These are phyloP conservation scores for Musa schizocarpa DNA, from an alignment of 176 grass and related monocot species.

Conservation along the genomic window DNA sequence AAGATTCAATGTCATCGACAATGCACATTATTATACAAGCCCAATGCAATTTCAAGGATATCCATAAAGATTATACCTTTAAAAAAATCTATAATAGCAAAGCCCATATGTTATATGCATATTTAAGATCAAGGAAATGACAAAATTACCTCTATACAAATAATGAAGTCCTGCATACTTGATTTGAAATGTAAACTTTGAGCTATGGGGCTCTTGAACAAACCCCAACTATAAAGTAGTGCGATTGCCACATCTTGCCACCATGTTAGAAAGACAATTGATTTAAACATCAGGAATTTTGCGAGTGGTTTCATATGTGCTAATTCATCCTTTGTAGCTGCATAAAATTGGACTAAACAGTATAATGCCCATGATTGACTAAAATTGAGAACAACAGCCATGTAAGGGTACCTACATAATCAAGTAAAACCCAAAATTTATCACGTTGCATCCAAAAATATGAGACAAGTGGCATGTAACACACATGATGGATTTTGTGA, in stretches of 20 bases:
- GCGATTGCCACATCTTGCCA: slow-evolving; percentile 84
- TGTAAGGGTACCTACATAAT: slow-evolving; percentile 74
- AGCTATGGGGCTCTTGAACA: slow-evolving; percentile 56
- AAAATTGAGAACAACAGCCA: slow-evolving; percentile 72
- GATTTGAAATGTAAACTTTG: slow-evolving; percentile 81
- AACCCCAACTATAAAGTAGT: slow-evolving; percentile 56
- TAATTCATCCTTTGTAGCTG: slow-evolving; percentile 78
- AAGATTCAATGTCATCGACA: too few species aligned
- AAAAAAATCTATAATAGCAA: not conserved
- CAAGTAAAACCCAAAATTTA: slow-evolving; percentile 12
- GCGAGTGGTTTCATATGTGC: slow-evolving; percentile 84
- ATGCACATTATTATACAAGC: too few species aligned
- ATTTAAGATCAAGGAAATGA: not conserved
- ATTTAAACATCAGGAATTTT: slow-evolving; percentile 83
- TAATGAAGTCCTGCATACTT: slow-evolving; percentile 85
- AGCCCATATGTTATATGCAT: not conserved
- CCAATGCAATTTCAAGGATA: too few species aligned
- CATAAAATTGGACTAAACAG: slow-evolving; percentile 81
- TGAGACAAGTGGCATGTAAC: not conserved
- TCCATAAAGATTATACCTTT: not conserved
- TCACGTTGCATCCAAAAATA: not conserved
- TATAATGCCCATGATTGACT: slow-evolving; percentile 91
- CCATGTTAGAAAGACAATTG: slow-evolving; percentile 92
- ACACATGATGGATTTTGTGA: not conserved
- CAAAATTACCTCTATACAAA: slow-evolving; percentile 72